phyloP scores from a whole-genome alignment of 2,329 filamentous ascomycete species.

The Aspergillus tamarii region DNA sequence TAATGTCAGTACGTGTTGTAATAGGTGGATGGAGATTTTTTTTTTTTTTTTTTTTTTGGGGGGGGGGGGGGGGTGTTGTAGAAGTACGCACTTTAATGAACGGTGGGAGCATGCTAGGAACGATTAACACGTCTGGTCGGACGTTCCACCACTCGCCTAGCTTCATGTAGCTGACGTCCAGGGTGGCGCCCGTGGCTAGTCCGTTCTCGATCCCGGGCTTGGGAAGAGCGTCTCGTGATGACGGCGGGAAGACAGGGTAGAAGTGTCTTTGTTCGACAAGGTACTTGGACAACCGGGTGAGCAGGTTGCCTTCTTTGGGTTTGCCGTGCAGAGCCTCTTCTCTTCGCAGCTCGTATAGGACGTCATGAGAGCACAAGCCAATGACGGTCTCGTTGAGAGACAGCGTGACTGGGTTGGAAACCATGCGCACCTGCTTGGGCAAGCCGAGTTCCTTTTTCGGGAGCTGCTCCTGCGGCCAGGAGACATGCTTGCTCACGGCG shows the following conservation, averaged over 20 bases:
- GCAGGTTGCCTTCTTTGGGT: conserved; percentile 60
- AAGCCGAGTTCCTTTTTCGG: conserved; percentile 73
- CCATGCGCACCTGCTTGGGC: conserved; percentile 73
- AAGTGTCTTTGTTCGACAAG: conserved; percentile 90
- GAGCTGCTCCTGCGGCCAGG: conserved; percentile 81
- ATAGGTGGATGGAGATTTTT: too few species aligned
- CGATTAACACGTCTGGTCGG: conserved; percentile 79
- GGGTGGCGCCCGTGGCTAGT: conserved; percentile 70
- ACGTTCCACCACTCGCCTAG: conserved; percentile 89
- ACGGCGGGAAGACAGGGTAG: conserved; percentile 84
- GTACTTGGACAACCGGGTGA: conserved; percentile 73
- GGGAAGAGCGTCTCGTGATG: conserved; percentile 68
- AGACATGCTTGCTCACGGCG: conserved; percentile 77
- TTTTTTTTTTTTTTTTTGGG: too few species aligned
- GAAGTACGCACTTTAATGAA: conserved; percentile 75
- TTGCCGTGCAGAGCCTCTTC: conserved; percentile 69
- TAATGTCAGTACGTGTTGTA: neutral
- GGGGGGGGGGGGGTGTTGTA: too few species aligned
- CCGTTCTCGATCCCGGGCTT: conserved; percentile 65
- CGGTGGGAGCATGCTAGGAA: conserved; percentile 79
- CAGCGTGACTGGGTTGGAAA: conserved; percentile 89
- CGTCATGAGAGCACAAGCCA: conserved; percentile 80
- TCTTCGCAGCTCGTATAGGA: conserved; percentile 77
- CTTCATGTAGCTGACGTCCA: conserved; percentile 84
- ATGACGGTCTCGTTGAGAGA: conserved; percentile 85